Evolutionary conservation across 495 filamentous ascomycete genomes (phyloP).

Genomic region (Aspergillus funiculosus): DNA sequence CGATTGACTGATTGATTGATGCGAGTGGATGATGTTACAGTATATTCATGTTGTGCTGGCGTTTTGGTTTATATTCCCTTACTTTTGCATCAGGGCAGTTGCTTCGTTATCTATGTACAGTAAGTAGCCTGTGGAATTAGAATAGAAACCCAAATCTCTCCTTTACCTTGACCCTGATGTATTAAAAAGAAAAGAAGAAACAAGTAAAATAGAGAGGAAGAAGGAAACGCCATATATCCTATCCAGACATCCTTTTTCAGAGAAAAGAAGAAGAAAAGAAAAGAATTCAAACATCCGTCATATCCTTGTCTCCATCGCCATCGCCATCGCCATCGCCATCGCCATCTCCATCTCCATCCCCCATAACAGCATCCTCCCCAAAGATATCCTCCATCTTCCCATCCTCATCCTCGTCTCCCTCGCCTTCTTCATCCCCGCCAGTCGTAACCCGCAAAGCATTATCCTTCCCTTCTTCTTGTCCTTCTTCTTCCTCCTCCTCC

Average conservation of each 20-base stretch:
- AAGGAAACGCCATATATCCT: neutral
- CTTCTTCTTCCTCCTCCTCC: conserved; percentile 37
- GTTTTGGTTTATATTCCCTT: neutral
- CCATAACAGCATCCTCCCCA: conserved; percentile 46
- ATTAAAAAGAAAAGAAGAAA: neutral
- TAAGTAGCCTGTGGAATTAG: conserved; percentile 6
- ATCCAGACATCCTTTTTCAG: no score
- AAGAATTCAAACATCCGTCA: conserved; percentile 40
- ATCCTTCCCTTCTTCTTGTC: conserved; percentile 15
- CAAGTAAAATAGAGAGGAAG: neutral
- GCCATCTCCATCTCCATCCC: conserved; percentile 36
- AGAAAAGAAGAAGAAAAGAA: conserved; percentile 2
- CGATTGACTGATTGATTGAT: no score
- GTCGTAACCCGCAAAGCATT: conserved; percentile 25
- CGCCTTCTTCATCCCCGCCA: conserved; percentile 36
- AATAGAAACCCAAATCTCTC: conserved; percentile 12
- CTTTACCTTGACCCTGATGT: conserved; percentile 1
- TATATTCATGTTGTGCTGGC: conserved; percentile 1
- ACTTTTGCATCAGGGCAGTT: neutral
- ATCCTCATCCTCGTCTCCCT: conserved; percentile 44
- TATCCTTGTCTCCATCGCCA: conserved; percentile 40
- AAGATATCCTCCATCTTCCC: conserved; percentile 58
- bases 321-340: no score
- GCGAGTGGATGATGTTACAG: no score
- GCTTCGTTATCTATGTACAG: conserved; percentile 7